These are phyloP conservation scores for Garcia nutans DNA, from an alignment of 345 rosid species.

Conservation along the genomic window DNA sequence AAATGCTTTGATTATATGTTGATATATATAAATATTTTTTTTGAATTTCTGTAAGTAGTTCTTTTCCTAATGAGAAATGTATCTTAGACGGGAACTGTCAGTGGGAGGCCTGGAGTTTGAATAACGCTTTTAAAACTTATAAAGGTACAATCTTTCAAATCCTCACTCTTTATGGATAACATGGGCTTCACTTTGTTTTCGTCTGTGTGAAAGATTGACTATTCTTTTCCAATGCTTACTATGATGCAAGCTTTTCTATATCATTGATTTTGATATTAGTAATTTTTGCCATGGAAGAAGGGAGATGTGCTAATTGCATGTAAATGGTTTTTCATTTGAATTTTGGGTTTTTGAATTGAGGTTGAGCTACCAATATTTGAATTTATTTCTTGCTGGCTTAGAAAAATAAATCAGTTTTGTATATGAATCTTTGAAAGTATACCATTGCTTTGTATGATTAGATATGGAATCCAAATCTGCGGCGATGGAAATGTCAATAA, in stretches of 20 bases:
- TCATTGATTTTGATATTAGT: not conserved
- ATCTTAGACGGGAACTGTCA: conserved; percentile 22
- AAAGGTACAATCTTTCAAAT: conserved; percentile 50
- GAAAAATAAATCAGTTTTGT: not conserved
- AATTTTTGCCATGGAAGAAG: not conserved
- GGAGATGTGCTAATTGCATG: not conserved
- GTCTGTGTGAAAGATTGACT: not conserved
- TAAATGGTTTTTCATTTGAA: not conserved
- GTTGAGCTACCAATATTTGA: not conserved
- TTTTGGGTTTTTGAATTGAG: not conserved
- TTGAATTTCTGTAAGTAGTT: not conserved
- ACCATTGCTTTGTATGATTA: conserved; percentile 27
- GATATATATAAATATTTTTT: not conserved
- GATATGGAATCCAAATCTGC: conserved; percentile 76
- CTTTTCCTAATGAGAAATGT: conserved; percentile 3
- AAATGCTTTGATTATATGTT: not conserved
- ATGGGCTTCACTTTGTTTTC: not conserved
- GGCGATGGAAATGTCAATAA: conserved; percentile 65
- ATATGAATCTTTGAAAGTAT: conserved; percentile 8
- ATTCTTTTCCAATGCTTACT: not conserved
- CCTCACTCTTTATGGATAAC: not conserved
- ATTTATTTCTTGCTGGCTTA: not conserved
- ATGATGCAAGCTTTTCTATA: not conserved
- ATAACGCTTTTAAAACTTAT: conserved; percentile 66
- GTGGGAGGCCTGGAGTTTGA: conserved; percentile 58